Evolutionary conservation across 2,329 filamentous ascomycete species (phyloP).

Genomic region (Paramyrothecium roridum): DNA sequence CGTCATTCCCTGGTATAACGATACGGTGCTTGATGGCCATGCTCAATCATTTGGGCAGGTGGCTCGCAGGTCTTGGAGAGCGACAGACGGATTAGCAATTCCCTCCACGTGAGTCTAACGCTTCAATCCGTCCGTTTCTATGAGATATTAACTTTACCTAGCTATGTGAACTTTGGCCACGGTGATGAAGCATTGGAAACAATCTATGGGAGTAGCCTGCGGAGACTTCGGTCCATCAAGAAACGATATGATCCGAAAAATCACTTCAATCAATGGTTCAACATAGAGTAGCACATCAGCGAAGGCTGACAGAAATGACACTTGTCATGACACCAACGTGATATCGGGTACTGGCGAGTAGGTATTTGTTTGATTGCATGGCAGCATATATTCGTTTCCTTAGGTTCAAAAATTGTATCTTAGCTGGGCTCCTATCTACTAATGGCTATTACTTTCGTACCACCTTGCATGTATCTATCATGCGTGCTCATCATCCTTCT

Average conservation of each 20-base stretch:
- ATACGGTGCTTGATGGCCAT: constrained; percentile 26
- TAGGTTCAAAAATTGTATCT: no score
- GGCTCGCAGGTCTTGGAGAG: constrained; percentile 24
- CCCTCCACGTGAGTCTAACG: constrained; percentile 6
- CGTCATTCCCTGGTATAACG: constrained; percentile 35
- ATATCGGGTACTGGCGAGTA: no score
- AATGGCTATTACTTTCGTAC: no score
- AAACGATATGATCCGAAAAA: constrained; percentile 20
- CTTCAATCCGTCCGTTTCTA: background rate
- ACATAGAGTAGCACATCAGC: background rate
- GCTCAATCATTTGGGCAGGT: constrained; percentile 28
- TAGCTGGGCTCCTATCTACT: no score
- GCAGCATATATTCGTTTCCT: no score
- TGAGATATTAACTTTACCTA: constrained; percentile 3
- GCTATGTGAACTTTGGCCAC: constrained; percentile 29
- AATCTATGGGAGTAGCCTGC: constrained; percentile 22
- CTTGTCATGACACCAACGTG: no score
- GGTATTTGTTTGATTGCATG: no score
- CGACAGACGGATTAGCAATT: constrained; percentile 9
- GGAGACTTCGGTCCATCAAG: constrained; percentile 20
- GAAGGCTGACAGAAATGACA: no score
- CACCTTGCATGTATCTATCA: no score
- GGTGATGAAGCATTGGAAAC: constrained; percentile 22
- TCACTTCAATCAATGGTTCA: constrained; percentile 25
- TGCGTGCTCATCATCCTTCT: no score